Evolutionary conservation across 805 yeast species (phyloP), one percentile per base, ranked within the genome.

Genomic region (Starmerella potacharoeniae): DNA sequence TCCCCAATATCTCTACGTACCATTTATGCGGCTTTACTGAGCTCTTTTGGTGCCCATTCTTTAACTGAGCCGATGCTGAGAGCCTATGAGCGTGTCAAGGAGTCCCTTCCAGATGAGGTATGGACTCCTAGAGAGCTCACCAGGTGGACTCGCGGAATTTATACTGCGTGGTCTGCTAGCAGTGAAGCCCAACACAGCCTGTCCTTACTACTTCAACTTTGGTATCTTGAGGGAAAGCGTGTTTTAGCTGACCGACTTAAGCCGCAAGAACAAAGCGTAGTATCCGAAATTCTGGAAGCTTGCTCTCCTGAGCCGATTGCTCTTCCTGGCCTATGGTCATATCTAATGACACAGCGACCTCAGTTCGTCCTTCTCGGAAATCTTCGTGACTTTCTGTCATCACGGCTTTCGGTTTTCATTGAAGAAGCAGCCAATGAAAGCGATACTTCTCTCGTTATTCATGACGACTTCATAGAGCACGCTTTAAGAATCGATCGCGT

Each of bases 41-140:
- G 61, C 4, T 69, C 79, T 37, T 84, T 83, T 0, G 83, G 72
- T 59, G 65, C 79, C 0, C 68, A 66, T 1, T 69, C 76, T 0
- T 59, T 88, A 9, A 79, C 91, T 0, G 63, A 69, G 3, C 80
- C 91, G 0, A 85, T 90, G 83, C 69, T 91, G 11, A 74, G 74
- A 1, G 74, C 86, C 1, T 90, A 85, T 66, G 58, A 64, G 0
- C 55, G 62, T 30, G 80, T 85, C 60, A 52, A 69, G 0, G 55
- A 55, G 0, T 56, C 61, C 0, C 79, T 75, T 34, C 70, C 78
- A 1, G 91, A 86, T 64, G 87, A 88, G 62, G 71, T 86, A 0
- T 84, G 83, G 65, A 83, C 95, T 28, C 97, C 97, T 0, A 80
- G 97, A 66, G 97, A 90, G 66, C 73, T 90, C 13, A 88, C 97